Conservation (phyloP, 129 eudicot genomes). For the Tagetes erecta region DNA sequence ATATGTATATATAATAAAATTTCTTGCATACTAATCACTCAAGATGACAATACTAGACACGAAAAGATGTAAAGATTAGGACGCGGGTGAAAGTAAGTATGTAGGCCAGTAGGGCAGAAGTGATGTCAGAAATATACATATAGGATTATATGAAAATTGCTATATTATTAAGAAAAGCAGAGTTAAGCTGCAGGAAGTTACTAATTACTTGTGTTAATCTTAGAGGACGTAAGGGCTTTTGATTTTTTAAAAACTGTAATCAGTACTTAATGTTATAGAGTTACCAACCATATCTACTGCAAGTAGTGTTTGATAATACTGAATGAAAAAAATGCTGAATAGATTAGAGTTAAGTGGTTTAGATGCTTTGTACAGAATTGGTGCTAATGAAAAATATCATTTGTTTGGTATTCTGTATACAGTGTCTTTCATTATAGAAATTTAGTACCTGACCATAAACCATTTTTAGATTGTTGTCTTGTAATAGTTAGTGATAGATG, state of each 20-base stretch:
- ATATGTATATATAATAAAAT: too few relatives aligned
- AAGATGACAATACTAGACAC: not conserved
- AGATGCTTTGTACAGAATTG: not conserved
- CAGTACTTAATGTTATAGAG: not conserved
- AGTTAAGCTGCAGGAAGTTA: not conserved
- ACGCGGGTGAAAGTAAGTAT: not conserved
- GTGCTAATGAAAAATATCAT: not conserved
- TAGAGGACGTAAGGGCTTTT: not conserved
- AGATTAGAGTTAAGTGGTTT: not conserved
- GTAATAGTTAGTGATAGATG: too few relatives aligned
- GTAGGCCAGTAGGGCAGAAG: not conserved
- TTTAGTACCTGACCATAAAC: not conserved
- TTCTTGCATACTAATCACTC: not conserved
- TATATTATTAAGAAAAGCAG: not conserved
- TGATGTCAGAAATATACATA: not conserved
- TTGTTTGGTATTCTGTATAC: not conserved
- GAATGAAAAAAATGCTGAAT: not conserved
- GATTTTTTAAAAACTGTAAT: not conserved
- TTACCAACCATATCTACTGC: not conserved
- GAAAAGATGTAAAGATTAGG: not conserved
- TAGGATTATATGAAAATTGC: not conserved
- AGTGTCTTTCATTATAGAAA: not conserved
- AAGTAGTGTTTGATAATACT: not conserved
- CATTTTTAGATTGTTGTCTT: not conserved
- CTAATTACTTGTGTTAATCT: not conserved